Percentiles rank a stretch among this genome's conserved stretches.
Evolutionary conservation across 2,329 filamentous ascomycete species (phyloP).

Genomic region (Fusarium sp.): DNA sequence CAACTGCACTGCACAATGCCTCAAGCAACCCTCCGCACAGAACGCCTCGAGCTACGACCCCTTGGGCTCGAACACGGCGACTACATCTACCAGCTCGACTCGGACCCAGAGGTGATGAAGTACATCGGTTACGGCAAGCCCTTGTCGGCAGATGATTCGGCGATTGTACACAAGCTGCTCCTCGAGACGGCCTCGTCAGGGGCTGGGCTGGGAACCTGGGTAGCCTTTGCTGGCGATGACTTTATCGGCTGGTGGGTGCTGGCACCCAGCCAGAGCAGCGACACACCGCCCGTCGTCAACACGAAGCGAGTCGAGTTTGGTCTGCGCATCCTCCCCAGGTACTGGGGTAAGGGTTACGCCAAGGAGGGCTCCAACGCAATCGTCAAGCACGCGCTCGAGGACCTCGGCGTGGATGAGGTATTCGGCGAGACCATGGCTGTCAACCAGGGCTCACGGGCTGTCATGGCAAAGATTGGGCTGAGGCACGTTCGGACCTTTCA

Average conservation of each 20-base stretch:
- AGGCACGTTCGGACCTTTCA: constrained; percentile 38
- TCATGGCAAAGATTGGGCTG: constrained; percentile 33
- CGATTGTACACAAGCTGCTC: constrained; percentile 37
- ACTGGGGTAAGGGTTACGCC: constrained; percentile 45
- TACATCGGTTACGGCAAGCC: constrained; percentile 40
- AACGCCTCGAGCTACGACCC: constrained; percentile 31
- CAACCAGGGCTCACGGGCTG: constrained; percentile 42
- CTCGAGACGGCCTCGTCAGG: constrained; percentile 35
- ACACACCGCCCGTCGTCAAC: constrained; percentile 13
- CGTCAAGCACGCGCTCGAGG: constrained; percentile 44
- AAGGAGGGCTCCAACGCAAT: constrained; percentile 46
- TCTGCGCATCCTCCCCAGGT: constrained; percentile 42
- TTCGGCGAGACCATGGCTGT: constrained; percentile 47
- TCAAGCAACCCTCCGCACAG: constrained; percentile 33
- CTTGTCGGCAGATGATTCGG: constrained; percentile 28
- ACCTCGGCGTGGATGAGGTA: constrained; percentile 39
- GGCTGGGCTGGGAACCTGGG: constrained; percentile 38
- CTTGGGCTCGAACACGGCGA: constrained; percentile 32
- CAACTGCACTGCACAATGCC: constrained; percentile 32
- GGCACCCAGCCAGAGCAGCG: constrained; percentile 35
- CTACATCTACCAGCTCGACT: constrained; percentile 35
- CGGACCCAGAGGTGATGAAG: constrained; percentile 35
- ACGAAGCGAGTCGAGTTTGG: constrained; percentile 41
- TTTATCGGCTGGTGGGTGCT: constrained; percentile 47
- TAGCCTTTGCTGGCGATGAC: constrained; percentile 34